Base-by-base conservation (phyloP, 208 protist species). In the Porcisia deanei region DNA sequence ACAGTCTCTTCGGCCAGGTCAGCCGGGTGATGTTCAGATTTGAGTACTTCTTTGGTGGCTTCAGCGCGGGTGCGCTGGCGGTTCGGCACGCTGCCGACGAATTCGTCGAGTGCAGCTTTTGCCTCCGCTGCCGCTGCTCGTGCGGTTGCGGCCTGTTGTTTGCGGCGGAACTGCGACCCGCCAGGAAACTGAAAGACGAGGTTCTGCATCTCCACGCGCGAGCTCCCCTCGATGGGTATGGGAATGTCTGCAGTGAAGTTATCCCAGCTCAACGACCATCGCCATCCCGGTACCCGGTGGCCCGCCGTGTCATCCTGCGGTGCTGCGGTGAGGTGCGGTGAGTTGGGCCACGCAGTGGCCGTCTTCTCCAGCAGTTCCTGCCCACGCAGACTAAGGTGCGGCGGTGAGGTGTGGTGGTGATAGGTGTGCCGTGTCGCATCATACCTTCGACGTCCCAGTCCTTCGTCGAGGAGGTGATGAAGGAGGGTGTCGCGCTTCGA, bases 121-220 rank as follows among this genome's bases (percentile, higher is more conserved):
- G 22, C 12, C 18, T 20, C 61, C 1, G 30, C 7, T 34, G 34
- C 59, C 8, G 59, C 59, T 20, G 59, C 59, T n/a, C 25, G 20
- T 6, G 55, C 47, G 10, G 37, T n/a, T 0, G 59, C 18, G 14
- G 49, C 70, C 22, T 41, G 39, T 20, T 18, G 25, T 58, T 77
- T 77, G 73, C 75, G 76, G 9, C 73, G 73, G 49, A 78, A 79
- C 67, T 83, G 79, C 53, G 70, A 66, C 25, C 71, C 68, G 22
- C 90, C 90, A 7, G 71, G 73, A 71, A 93, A 93, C 65, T 81
- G 58, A 66, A 94, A 91, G 9, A 90, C 65, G 10, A 91, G 45
- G 72, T 91, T 94, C 41, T 80, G 63, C 67, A 90, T 76, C 25
- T 81, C 73, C 37, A 82, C 79, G 20, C 39, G 55, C 59, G 68